A percentile compares a stretch with the other conserved stretches of the same genome.
Evolutionary conservation across 2,329 filamentous ascomycete genomes (phyloP).

Genomic region (Aaosphaeria arxii): DNA sequence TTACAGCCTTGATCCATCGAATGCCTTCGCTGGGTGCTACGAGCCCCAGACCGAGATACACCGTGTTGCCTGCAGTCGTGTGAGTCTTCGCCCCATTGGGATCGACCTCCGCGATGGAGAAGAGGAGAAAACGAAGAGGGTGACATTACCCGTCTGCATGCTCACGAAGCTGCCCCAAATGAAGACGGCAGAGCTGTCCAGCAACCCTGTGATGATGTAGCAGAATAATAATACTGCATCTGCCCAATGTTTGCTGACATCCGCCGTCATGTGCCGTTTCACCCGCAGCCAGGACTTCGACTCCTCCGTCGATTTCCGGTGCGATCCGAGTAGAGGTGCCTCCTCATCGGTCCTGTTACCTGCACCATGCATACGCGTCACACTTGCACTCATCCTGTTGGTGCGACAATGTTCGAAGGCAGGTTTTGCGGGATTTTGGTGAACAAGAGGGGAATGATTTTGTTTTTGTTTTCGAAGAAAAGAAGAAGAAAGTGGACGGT

Average conservation of each 20-base stretch:
- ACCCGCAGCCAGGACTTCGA: constrained; percentile 8
- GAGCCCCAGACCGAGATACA: constrained; percentile 75
- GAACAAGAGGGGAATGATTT: too few relatives aligned
- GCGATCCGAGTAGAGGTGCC: constrained; percentile 29
- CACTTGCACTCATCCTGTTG: neutral
- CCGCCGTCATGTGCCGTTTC: constrained; percentile 36
- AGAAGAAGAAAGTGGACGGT: too few relatives aligned
- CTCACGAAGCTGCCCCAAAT: constrained; percentile 79
- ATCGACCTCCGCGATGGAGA: constrained; percentile 16
- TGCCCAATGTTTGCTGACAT: constrained; percentile 61
- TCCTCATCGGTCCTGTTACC: constrained; percentile 20
- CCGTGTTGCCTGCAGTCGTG: constrained; percentile 58
- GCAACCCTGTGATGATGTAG: constrained; percentile 73
- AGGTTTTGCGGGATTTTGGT: too few relatives aligned
- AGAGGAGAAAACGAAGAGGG: neutral
- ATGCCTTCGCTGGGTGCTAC: constrained; percentile 51
- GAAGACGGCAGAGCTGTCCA: constrained; percentile 73
- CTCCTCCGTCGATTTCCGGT: constrained; percentile 16
- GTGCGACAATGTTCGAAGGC: too few relatives aligned
- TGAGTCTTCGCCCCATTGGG: constrained; percentile 19
- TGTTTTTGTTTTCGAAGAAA: too few relatives aligned
- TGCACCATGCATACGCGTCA: neutral
- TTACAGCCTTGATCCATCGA: constrained; percentile 69
- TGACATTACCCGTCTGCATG: constrained; percentile 69
- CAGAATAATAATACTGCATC: constrained; percentile 69